These are phyloP conservation scores for Pichia sp. DNA, from an alignment of 1,139 yeast genomes.

Conservation along the genomic window DNA sequence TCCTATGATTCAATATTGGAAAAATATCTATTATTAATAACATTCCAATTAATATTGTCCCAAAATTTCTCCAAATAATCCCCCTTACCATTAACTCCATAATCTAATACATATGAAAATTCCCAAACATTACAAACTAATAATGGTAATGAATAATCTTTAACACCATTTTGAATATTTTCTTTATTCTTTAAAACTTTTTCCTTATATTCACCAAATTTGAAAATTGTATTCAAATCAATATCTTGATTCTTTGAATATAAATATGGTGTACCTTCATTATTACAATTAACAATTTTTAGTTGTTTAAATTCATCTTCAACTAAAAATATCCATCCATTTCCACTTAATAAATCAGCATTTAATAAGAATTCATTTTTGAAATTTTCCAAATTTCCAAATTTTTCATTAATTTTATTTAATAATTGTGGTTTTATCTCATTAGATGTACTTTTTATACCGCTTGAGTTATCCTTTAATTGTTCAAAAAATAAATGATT, in stretches of 20 bases:
- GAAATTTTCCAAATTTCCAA: constrained; percentile 46
- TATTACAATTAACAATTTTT: constrained; percentile 57
- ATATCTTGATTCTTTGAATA: constrained; percentile 66
- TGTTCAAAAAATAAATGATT: constrained; percentile 85
- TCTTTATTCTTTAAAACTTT: constrained; percentile 42
- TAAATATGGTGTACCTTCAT: constrained; percentile 89
- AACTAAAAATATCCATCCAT: constrained; percentile 87
- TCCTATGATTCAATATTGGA: constrained; percentile 14
- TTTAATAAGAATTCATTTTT: constrained; percentile 46
- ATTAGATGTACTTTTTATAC: constrained; percentile 23
- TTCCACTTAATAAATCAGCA: constrained; percentile 54
- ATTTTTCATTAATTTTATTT: constrained; percentile 30
- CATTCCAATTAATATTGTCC: constrained; percentile 83
- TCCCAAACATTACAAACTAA: constrained; percentile 85
- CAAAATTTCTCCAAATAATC: constrained; percentile 71
- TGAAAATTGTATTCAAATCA: constrained; percentile 71
- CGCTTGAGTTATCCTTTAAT: constrained; percentile 35
- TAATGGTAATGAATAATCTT: constrained; percentile 72
- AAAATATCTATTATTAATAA: constrained; percentile 58
- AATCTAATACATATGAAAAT: constrained; percentile 74
- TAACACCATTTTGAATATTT: constrained; percentile 38
- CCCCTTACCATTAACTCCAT: constrained; percentile 70
- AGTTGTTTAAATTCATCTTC: constrained; percentile 67
- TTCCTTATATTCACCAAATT: constrained; percentile 42
- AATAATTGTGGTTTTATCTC: constrained; percentile 29